Base-by-base conservation (phyloP, 805 yeast species). In the Kluyveromyces wickerhamii region DNA sequence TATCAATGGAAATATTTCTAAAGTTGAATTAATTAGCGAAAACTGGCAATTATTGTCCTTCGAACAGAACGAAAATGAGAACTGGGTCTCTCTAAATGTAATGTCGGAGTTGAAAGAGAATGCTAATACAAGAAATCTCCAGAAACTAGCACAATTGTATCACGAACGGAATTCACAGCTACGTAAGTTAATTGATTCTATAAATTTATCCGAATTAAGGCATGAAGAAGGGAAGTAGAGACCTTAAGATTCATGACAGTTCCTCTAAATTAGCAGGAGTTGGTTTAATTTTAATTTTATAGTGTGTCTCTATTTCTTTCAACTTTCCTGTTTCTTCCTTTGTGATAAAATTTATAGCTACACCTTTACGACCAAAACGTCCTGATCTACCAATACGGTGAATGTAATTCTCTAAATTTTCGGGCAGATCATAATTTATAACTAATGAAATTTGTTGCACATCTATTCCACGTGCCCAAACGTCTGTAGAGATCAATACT, bases 331-430 rank as follows among this genome's bases (percentile, higher is more conserved):
- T 71, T 59, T 89, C 96, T 37, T 77, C 78, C 43, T 70, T 72
- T 34, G 97, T 88, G 51, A 88, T 79, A 56, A 89, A 83, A 71
- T 88, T 92, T 60, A 89, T 83, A 42, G 97, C 96, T 43, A 85
- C 89, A 71, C 98, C 98, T 69, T 88, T 89, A 65, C 98, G 77
- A 60, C 98, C 98, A 71, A 89, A 89, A 65, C 98, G 79, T 56
- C 98, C 98, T 51, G 94, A 85, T 69, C 98, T 79, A 63, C 98
- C 98, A 54, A 89, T 94, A 69, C 98, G 77, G 68, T 89, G 98
- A 54, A 89, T 82, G 63, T 92, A 89, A 70, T 85, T 88, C 65
- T 88, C 96, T 62, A 82, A 77, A 68, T 80, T 82, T 48, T 76
- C 71, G 28, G 96, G 96, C 51, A 88, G 66, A 63, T 88, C 97